Conservation (phyloP, 1,284 basidiomycete species). For the Cutaneotrichosporon sp. region DNA sequence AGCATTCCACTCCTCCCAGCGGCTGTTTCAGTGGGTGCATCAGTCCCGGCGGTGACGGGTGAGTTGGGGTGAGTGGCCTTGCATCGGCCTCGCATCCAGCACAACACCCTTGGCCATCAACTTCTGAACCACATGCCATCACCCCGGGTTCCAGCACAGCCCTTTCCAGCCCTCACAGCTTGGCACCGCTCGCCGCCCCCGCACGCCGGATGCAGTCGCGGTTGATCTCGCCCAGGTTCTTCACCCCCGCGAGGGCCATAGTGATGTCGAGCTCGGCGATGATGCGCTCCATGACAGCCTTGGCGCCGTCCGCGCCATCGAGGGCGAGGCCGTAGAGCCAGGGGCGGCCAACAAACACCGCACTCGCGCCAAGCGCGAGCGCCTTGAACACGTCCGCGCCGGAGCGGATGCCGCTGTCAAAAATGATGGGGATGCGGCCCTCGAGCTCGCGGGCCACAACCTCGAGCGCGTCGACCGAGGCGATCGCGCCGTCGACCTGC, state of each 20-base stretch:
- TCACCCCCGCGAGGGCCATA: slow-evolving; percentile 30
- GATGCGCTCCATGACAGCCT: slow-evolving; percentile 64
- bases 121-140: background rate
- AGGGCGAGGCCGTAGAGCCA: slow-evolving; percentile 64
- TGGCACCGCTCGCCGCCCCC: background rate
- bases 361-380: slow-evolving; percentile 47
- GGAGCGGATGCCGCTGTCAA: slow-evolving; percentile 76
- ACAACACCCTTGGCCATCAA: background rate
- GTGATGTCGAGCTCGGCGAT: slow-evolving; percentile 65
- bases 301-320: slow-evolving; percentile 65
- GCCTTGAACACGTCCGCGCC: slow-evolving; percentile 76
- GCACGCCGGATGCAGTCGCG: slow-evolving; percentile 5
- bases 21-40: background rate
- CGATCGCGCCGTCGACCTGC: slow-evolving; percentile 76
- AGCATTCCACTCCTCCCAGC: too few species aligned
- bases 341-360: slow-evolving; percentile 46
- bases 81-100: background rate
- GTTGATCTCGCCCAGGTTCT: slow-evolving; percentile 23
- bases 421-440: slow-evolving; percentile 61
- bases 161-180: background rate
- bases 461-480: slow-evolving; percentile 67
- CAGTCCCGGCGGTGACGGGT: too few species aligned
- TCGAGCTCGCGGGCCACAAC: slow-evolving; percentile 56
- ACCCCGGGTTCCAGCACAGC: background rate
- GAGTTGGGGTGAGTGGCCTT: background rate